These are phyloP conservation scores for Podospora didyma DNA, from an alignment of 495 filamentous ascomycete species.

Conservation along the genomic window DNA sequence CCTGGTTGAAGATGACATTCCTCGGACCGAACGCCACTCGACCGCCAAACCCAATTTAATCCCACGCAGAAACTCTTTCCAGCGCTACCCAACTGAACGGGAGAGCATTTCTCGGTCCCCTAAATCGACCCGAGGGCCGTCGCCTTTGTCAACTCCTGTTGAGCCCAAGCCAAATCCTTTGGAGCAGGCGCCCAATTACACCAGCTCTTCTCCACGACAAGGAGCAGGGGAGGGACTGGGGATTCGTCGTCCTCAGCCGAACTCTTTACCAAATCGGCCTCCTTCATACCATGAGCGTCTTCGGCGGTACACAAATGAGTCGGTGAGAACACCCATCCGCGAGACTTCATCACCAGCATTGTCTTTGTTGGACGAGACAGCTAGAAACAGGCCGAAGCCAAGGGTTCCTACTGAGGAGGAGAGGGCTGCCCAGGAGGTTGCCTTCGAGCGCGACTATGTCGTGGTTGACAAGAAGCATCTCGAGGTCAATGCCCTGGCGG, in stretches of 20 bases:
- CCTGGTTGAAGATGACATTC: constrained; percentile 70
- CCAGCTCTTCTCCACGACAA: constrained; percentile 32
- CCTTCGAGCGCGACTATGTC: constrained; percentile 90
- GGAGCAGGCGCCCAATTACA: constrained; percentile 19
- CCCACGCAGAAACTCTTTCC: constrained; percentile 17
- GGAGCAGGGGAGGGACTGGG: constrained; percentile 41
- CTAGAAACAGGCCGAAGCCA: constrained; percentile 18
- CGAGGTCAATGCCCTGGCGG: constrained; percentile 94
- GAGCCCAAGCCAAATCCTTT: constrained; percentile 30
- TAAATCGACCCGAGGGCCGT: constrained; percentile 31
- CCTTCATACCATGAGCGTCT: constrained; percentile 29
- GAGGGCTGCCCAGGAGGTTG: constrained; percentile 78
- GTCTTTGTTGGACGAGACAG: constrained; percentile 5
- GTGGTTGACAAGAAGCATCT: constrained; percentile 91
- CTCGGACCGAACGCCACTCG: constrained; percentile 30
- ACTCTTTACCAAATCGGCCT: constrained; percentile 35
- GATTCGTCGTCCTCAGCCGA: constrained; percentile 39
- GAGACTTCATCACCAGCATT: constrained; percentile 16
- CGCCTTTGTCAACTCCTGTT: constrained; percentile 33
- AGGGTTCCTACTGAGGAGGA: constrained; percentile 57
- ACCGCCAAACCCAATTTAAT: too few relatives aligned
- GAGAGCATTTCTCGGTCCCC: constrained; percentile 34
- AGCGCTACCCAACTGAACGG: constrained; percentile 24
- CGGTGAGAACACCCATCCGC: constrained; percentile 19
- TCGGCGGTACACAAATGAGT: constrained; percentile 35